Percentiles rank a stretch among this genome's conserved stretches.
phyloP scores from a whole-genome alignment of 306 rosid species.

The Quercus parvula region DNA sequence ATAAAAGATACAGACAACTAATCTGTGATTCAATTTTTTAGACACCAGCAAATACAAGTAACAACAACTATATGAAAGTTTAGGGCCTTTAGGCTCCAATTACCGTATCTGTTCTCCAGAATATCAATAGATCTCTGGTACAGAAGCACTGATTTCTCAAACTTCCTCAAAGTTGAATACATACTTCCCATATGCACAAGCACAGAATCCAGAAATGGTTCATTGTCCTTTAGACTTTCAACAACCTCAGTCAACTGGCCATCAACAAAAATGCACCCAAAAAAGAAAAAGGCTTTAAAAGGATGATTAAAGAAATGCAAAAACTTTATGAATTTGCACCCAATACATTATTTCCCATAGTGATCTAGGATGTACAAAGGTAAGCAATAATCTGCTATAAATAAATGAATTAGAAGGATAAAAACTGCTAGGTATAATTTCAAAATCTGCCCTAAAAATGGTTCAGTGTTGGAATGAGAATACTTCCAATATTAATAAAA shows the following conservation, averaged over 20 bases:
- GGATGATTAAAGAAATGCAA: not conserved
- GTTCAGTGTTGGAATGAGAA: too few relatives aligned
- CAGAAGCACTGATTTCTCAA: slow-evolving; percentile 50
- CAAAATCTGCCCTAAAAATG: too few relatives aligned
- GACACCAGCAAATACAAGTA: not conserved
- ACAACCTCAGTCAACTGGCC: slow-evolving; percentile 76
- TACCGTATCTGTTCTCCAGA: slow-evolving; percentile 67
- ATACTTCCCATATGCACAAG: slow-evolving; percentile 95
- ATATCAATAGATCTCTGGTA: slow-evolving; percentile 72
- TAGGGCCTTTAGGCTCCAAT: slow-evolving; percentile 17
- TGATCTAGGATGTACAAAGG: not conserved
- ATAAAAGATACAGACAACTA: not conserved
- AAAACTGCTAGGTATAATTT: not conserved
- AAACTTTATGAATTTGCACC: not conserved
- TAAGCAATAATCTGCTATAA: not conserved
- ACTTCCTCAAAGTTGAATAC: slow-evolving; percentile 61
- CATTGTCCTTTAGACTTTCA: slow-evolving; percentile 57
- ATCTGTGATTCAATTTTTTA: not conserved
- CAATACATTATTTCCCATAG: not conserved
- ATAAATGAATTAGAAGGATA: not conserved
- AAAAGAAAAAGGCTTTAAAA: not conserved
- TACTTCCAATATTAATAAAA: too few relatives aligned
- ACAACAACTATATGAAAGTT: slow-evolving; percentile 8
- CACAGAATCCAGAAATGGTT: slow-evolving; percentile 62
- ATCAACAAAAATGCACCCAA: slow-evolving; percentile 26